Conservation (phyloP, 176 grass and related monocot species). For the Alloteropsis semialata region DNA sequence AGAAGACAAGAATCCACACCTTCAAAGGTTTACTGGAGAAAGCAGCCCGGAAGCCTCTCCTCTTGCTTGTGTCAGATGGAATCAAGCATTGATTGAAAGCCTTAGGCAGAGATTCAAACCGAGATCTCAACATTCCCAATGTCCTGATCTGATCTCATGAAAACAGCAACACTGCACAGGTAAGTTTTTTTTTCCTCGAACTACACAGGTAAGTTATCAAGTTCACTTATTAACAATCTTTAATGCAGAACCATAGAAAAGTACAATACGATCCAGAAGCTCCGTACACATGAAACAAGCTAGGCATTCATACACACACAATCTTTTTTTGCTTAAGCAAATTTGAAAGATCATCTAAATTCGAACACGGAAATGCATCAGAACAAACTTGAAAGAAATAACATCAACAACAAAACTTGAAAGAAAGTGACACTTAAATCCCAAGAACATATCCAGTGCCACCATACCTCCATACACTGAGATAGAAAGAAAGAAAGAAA, state of each 20-base stretch:
- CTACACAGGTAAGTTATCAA: too few relatives aligned
- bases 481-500: neutral
- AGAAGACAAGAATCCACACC: slow-evolving; percentile 42
- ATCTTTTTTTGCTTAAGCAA: neutral
- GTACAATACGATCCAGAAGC: slow-evolving; percentile 7
- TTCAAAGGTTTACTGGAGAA: slow-evolving; percentile 72
- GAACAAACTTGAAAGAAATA: too few relatives aligned
- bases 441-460: neutral
- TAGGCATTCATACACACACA: neutral
- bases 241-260: neutral
- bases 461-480: neutral
- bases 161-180: slow-evolving; percentile 6
- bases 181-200: slow-evolving; percentile 31
- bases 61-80: slow-evolving; percentile 64
- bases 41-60: slow-evolving; percentile 59
- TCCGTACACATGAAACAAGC: neutral
- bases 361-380: neutral
- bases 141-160: slow-evolving; percentile 71
- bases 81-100: slow-evolving; percentile 76
- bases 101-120: slow-evolving; percentile 66
- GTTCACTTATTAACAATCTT: neutral
- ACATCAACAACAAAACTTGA: too few relatives aligned
- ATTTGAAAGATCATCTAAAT: neutral
- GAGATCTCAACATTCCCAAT: slow-evolving; percentile 88
- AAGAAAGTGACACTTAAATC: neutral